Percentiles rank a stretch among this genome's conserved stretches.
These are phyloP conservation scores for Ramularia collo-cygni DNA, from an alignment of 2,329 filamentous ascomycete genomes.

Conservation along the genomic window DNA sequence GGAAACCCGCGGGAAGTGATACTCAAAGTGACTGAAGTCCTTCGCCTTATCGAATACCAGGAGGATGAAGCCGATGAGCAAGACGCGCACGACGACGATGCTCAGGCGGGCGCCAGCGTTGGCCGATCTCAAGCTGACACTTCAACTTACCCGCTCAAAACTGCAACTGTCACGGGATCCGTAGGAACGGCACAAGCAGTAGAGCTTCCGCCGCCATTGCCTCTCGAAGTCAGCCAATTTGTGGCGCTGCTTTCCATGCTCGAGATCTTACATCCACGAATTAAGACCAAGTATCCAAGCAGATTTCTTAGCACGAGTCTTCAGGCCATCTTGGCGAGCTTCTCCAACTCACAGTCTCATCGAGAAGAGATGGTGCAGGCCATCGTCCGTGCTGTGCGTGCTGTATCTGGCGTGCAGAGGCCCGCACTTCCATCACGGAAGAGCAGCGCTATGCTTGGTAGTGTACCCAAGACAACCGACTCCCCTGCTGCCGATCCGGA, in stretches of 20 bases:
- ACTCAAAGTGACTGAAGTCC: constrained; percentile 67
- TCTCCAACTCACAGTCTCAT: constrained; percentile 50
- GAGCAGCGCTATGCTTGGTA: constrained; percentile 37
- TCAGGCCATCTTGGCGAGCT: constrained; percentile 62
- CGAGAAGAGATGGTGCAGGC: constrained; percentile 60
- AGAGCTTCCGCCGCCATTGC: constrained; percentile 28
- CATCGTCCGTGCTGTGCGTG: constrained; percentile 64
- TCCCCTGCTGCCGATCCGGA: constrained; percentile 51
- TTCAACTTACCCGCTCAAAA: constrained; percentile 25
- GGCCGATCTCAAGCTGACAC: constrained; percentile 17
- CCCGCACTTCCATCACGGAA: constrained; percentile 56
- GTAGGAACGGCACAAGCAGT: constrained; percentile 23
- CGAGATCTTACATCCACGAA: constrained; percentile 63
- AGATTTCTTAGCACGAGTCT: constrained; percentile 72
- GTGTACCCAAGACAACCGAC: constrained; percentile 16
- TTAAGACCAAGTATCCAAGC: constrained; percentile 71
- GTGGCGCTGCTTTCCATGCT: constrained; percentile 65
- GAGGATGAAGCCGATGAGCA: constrained; percentile 40
- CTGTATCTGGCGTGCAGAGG: constrained; percentile 59
- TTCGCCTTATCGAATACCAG: constrained; percentile 56
- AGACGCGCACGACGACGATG: constrained; percentile 4
- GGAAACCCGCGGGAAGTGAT: constrained; percentile 79
- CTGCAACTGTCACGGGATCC: constrained; percentile 13
- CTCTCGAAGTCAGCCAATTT: constrained; percentile 51
- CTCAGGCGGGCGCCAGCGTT: constrained; percentile 14